A percentile compares a stretch with the other conserved stretches of the same genome.
phyloP scores from a whole-genome alignment of 2,329 filamentous ascomycete species.

The Pestalotiopsis sp. region DNA sequence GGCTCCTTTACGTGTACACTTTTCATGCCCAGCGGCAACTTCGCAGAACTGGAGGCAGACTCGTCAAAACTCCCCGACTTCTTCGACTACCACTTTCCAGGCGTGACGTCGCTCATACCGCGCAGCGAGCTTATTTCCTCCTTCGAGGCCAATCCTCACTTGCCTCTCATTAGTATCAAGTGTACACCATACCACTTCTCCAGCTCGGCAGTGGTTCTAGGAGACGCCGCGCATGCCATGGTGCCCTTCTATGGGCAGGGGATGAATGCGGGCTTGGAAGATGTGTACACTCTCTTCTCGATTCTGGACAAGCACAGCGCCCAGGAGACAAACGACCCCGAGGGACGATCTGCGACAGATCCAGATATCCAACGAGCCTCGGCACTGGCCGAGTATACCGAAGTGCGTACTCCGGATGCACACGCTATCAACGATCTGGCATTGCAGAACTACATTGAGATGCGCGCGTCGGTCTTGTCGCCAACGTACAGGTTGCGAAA shows the following conservation, averaged over 20 bases:
- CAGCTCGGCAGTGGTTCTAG: slow-evolving; percentile 79
- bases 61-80: slow-evolving; percentile 66
- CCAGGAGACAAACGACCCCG: slow-evolving; percentile 45
- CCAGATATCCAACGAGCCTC: slow-evolving; percentile 63
- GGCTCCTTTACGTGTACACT: slow-evolving; percentile 94
- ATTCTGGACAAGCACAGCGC: slow-evolving; percentile 71
- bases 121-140: slow-evolving; percentile 70
- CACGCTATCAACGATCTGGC: slow-evolving; percentile 92
- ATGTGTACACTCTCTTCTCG: slow-evolving; percentile 85
- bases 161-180: slow-evolving; percentile 92
- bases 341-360: slow-evolving; percentile 38
- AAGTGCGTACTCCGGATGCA: slow-evolving; percentile 74
- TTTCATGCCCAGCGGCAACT: slow-evolving; percentile 77
- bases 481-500: slow-evolving; percentile 81
- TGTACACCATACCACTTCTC: slow-evolving; percentile 85
- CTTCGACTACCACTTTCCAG: slow-evolving; percentile 85
- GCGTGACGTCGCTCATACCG: slow-evolving; percentile 74
- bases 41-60: slow-evolving; percentile 66
- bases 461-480: slow-evolving; percentile 83
- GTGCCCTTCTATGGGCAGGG: slow-evolving; percentile 98
- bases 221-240: slow-evolving; percentile 96
- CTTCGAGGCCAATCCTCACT: slow-evolving; percentile 81
- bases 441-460: slow-evolving; percentile 89
- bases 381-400: slow-evolving; percentile 77
- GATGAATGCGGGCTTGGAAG: slow-evolving; percentile 95